Base-by-base conservation (phyloP, 345 rosid species). In the Erodium maritimum region DNA sequence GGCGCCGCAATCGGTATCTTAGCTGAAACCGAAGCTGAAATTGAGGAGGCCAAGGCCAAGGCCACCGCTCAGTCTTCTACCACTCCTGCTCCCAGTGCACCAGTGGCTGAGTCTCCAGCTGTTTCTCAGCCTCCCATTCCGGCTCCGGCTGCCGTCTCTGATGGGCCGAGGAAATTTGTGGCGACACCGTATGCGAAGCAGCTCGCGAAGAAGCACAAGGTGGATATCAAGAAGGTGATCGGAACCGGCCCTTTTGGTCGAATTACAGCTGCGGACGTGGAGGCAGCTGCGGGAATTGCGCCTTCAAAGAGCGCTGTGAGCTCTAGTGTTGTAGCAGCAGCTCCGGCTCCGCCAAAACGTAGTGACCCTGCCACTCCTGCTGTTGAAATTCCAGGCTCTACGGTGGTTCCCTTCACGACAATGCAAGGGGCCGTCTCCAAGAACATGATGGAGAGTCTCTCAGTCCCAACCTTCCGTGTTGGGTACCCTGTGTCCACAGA, bases 161-260 rank as follows among this genome's bases (percentile, higher is more conserved):
- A 71, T 17, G 88, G 81, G 20, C 87, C 87, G 54, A 79, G 83
- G 24, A 88, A 79, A 74, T 68, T 67, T 0, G 85, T 83, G 34
- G 87, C 77, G 52, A 93, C 95, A 5, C 99, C 99, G 0, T 78
- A 23, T 52, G 96, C 99, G 21, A 93, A 88, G 86, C 87, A 88
- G 73, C 73, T 93, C 19, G 95, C 95, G 56, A 91, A 86, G 69
- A 83, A 83, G 79, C 94, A 86, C 55, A 88, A 86, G 72, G 95
- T 93, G 73, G 80, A 90, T 66, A 60, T 83, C 19, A 74, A 61
- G 64, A 78, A 89, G 42, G 54, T 93, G 60, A 70, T 75, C 14
- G 95, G 94, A 24, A 81, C 88, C 0, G 99, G 99, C 55, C 87
- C 94, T 1, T 75, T 52, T 53, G 96, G 99, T 23, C 77, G 99